Evolutionary conservation across 371 early-diverging fungal species (phyloP), one percentile per base, ranked within the genome.

Genomic region (Rhizomucor pusillus): DNA sequence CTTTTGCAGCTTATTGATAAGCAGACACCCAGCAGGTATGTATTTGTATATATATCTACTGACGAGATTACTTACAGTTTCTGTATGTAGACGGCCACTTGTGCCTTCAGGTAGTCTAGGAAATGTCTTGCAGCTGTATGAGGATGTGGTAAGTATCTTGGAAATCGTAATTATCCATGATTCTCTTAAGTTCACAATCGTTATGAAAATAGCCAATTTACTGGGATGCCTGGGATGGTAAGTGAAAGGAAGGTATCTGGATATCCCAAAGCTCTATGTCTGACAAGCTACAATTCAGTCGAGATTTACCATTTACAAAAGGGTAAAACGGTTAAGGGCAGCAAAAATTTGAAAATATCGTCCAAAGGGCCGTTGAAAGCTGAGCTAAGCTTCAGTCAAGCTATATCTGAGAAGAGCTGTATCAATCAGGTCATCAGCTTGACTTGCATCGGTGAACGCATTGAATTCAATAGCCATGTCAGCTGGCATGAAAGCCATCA

Each of bases 401-500:
- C 78, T 13, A 63, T 98, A 5, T 79, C 89, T 4, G 60, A 78
- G 24, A 71, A 65, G 4, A 91, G 92, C 66, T 68, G 62, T 10
- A 69, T 94, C 1, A 70, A 64, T 11, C 96, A 96, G 73, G 73
- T 66, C 13, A 90, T 96, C 48, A 82, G 87, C 22, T 67, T 98
- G 25, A 64, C 76, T 6, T 71, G 70, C 41, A 58, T 67, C 5
- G 86, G 89, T 18, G 70, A 80, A 24, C 69, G 85, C 1, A 49
- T 97, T 34, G 96, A 95, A 47, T 98, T 97, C 76, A 86, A 85
- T 19, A 93, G 78, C 54, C 63, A 78, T 20, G 92, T 93, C 3
- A 84, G 90, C 34, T 98, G 99, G 99, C 70, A 92, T 50, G 99
- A 98, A 69, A 91, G 81, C 66, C 89, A 90, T 57, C 83, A 86